Conservation (phyloP, 2,329 filamentous ascomycete species). For the Bipolaris victoriae region DNA sequence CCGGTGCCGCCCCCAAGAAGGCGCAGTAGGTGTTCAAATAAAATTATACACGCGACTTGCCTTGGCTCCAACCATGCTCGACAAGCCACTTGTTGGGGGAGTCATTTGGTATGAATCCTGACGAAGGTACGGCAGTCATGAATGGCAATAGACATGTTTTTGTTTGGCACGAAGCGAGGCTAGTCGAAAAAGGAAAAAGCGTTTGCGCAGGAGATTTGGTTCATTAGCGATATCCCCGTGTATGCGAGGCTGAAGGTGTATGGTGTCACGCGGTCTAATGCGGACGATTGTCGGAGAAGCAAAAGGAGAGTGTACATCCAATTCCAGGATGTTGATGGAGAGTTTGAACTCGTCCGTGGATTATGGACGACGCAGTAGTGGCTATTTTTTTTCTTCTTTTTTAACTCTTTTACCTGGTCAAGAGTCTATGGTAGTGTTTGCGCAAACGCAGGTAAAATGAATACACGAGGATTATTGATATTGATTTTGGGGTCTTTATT, state of each 20-base stretch:
- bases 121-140: constrained; percentile 34
- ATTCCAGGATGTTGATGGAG: not conserved
- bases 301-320: not conserved
- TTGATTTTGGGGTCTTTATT: not conserved
- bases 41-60: not conserved
- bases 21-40: constrained; percentile 51
- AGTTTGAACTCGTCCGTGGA: too few species aligned
- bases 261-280: not conserved
- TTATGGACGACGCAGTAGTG: too few species aligned
- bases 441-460: not conserved
- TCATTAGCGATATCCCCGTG: constrained; percentile 15
- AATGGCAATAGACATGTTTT: constrained; percentile 16
- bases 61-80: constrained; percentile 11
- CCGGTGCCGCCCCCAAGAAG: constrained; percentile 67
- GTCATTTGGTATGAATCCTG: constrained; percentile 25
- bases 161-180: constrained; percentile 6
- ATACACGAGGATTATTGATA: not conserved
- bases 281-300: not conserved
- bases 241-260: not conserved
- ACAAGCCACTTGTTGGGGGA: constrained; percentile 21
- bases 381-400: not conserved
- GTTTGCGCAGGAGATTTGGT: constrained; percentile 6
- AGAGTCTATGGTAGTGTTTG: not conserved
- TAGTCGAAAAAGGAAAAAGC: not conserved
- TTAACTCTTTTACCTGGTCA: not conserved